phyloP scores from a whole-genome alignment of 345 rosid genomes.

The Salix brachista region DNA sequence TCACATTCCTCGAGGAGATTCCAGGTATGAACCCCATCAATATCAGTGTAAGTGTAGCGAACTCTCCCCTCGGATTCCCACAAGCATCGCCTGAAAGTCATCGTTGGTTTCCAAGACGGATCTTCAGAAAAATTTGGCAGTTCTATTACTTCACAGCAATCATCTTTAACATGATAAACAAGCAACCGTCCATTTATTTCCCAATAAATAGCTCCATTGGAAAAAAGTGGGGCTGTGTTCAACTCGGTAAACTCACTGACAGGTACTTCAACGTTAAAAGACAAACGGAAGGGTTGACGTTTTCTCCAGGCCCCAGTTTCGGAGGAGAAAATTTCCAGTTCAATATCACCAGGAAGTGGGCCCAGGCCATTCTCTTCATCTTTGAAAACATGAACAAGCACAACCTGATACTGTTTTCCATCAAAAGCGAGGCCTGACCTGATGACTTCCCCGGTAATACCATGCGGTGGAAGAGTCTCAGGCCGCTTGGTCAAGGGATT shows the following conservation, averaged over 20 bases:
- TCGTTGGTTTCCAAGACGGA: constrained; percentile 10
- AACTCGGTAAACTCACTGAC: constrained; percentile 1
- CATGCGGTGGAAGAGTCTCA: constrained; percentile 7
- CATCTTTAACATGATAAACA: constrained; percentile 4
- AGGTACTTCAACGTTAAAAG: background rate
- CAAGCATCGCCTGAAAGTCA: constrained; percentile 13
- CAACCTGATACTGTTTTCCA: constrained; percentile 10
- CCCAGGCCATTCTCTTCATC: background rate
- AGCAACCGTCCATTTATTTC: constrained; percentile 15
- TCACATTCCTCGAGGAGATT: constrained; percentile 18
- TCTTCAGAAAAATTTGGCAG: constrained; percentile 1
- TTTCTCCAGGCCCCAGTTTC: constrained; percentile 18
- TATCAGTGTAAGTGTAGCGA: constrained; percentile 13
- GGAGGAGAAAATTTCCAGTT: constrained; percentile 15
- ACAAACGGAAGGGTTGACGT: background rate
- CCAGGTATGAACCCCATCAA: constrained; percentile 22
- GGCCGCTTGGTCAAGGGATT: background rate
- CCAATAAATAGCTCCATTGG: constrained; percentile 21
- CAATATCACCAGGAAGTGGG: background rate
- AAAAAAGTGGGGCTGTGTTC: constrained; percentile 2
- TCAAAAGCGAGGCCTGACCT: constrained; percentile 18
- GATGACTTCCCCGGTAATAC: background rate
- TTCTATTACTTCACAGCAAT: constrained; percentile 1
- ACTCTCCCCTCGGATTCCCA: constrained; percentile 21
- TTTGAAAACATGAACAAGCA: constrained; percentile 2